Base-by-base conservation (phyloP, 2,329 filamentous ascomycete genomes). In the Phyllosticta citribraziliensis region DNA sequence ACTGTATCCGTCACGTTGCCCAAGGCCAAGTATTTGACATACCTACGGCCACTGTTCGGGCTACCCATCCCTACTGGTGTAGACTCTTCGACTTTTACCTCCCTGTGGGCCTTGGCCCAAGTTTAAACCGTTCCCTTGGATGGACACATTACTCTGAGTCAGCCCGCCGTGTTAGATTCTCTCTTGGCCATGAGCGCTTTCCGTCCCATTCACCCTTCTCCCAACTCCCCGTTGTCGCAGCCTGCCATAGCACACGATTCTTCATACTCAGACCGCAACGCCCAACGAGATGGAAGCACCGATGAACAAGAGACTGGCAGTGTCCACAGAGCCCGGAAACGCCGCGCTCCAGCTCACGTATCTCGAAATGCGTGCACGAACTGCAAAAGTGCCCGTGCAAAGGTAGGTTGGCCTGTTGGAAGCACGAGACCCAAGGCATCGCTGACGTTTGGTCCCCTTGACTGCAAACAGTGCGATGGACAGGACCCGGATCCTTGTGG, bases 301-400 rank as follows among this genome's bases (percentile, higher is more conserved):
- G 52, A 47, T 53, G 56, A 62, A 6, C 51, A 35, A 35, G 33
- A 58, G 12, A n/a, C 52, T n/a, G 11, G 56, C 59, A 50, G 30
- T 57, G 35, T 55, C 35, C 20, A 52, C 19, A 60, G 58, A 54
- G 52, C 53, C 40, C 56, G 62, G 17, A 64, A 62, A 33, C 62
- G 63, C 14, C 54, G 61, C 24, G 64, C 66, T 17, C 65, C 68
- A 27, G 56, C 64, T 24, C 66, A 67, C 57, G 68, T 70, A 9
- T 68, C 68, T 8, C 64, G 63, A 20, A 70, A 69, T 59, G 68
- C 68, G 10, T 70, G 68, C 62, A 68, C 63, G 30, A 67, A 67
- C 25, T 70, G 68, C 63, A 67, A 69, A 53, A 65, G 65, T 52
- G 68, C 68, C n/a, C 59, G 68, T 47, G 66, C 69, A 61, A 70